A percentile compares a stretch with the other conserved stretches of the same genome.
These are phyloP conservation scores for Cyberlindnera samutprakarnensis DNA, from an alignment of 805 yeast species.

Conservation along the genomic window DNA sequence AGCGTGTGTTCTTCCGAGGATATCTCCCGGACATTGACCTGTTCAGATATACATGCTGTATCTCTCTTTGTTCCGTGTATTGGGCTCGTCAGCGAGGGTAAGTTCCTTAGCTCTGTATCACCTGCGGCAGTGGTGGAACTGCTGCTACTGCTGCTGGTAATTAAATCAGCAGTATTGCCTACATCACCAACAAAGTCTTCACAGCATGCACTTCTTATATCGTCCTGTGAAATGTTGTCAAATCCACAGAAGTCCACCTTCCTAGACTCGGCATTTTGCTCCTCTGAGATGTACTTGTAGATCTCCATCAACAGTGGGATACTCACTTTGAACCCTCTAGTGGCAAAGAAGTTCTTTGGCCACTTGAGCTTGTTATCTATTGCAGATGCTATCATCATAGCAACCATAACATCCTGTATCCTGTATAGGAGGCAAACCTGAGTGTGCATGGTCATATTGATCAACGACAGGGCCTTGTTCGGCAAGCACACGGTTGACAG, in stretches of 20 bases:
- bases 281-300: constrained; percentile 1
- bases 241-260: neutral
- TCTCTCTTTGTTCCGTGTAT: too few species aligned
- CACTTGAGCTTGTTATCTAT: constrained; percentile 2
- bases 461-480: neutral
- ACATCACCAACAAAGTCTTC: constrained; percentile 2
- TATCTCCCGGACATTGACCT: too few species aligned
- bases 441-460: constrained; percentile 3
- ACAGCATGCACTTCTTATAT: neutral
- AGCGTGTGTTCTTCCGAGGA: too few species aligned
- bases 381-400: constrained; percentile 5
- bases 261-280: constrained; percentile 1
- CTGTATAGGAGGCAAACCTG: constrained; percentile 13
- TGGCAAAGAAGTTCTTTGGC: constrained; percentile 11
- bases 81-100: too few species aligned
- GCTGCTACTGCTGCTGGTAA: neutral
- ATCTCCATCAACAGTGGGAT: constrained; percentile 1
- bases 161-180: too few species aligned
- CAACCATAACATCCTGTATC: constrained; percentile 5
- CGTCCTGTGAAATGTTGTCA: neutral
- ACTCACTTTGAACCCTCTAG: neutral
- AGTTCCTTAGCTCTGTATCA: too few species aligned
- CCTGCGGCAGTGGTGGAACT: neutral
- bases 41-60: too few species aligned
- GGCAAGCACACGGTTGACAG: neutral